Evolutionary conservation across 2,329 filamentous ascomycete genomes (phyloP), one percentile per base, ranked within the genome.

Genomic region (Fusarium cyanostomum): DNA sequence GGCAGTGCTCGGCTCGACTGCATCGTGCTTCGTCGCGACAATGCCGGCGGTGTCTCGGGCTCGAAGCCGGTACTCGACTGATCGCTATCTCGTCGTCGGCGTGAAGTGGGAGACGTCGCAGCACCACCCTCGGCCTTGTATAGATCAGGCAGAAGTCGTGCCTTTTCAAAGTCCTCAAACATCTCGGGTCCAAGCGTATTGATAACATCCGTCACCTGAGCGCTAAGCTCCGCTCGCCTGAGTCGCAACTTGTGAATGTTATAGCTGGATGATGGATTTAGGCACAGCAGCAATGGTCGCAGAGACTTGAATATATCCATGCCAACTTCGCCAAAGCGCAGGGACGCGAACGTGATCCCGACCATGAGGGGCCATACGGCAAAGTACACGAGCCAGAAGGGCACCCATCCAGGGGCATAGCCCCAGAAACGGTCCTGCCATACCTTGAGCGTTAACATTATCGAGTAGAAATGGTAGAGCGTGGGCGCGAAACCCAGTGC

Each of bases 281-380:
- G 84, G 65, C 92, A 95, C 30, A 97, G 83, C 41, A 96, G 82
- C 9, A 99, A 85, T 7, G 95, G 95, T 9, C 92, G 87, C 13
- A 99, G 84, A 0, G 94, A 98, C 78, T 98, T 99, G 80, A 95
- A 82, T 53, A 99, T 97, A 73, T 99, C 95, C 93, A 99, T 97
- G 49, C 94, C 95, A n/a, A 96, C 90, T 79, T 99, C 95, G 42
- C 95, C 95, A 67, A 98, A 96, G 10, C 95, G 90, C 49, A 99
- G 87, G 7, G 95, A 92, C 5, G 93, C 94, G 75, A 96, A 97
- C 0, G 94, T 97, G 69, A 97, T 90, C 21, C 88, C 85, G 7
- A 94, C 91, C 81, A 97, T 97, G 66, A 96, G 80, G 43, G 92
- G 82, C 80, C 92, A 89, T 45, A 93, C 91, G 34, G 87, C 85